Percentiles rank a stretch among this genome's conserved stretches.
These are phyloP conservation scores for Tinospora cordifolia DNA, from an alignment of 164 flowering plant genomes.

Conservation along the genomic window DNA sequence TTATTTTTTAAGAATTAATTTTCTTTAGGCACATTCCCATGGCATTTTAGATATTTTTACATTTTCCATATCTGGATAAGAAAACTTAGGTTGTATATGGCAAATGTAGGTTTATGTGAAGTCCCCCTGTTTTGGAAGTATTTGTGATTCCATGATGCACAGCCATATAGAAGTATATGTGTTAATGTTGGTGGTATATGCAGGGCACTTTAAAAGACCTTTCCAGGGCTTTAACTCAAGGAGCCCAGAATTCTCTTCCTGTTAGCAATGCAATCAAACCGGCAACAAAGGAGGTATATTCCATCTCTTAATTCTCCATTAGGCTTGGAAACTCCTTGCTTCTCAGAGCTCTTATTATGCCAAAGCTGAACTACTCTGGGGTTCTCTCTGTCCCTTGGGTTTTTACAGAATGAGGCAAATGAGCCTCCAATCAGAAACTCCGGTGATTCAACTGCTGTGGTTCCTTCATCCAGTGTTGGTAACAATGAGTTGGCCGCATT, in stretches of 20 bases:
- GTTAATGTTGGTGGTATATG: background rate
- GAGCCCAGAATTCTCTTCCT: slow-evolving; percentile 6
- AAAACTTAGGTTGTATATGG: too few relatives aligned
- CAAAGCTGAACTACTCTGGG: background rate
- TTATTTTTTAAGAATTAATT: too few relatives aligned
- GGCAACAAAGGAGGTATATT: slow-evolving; percentile 4
- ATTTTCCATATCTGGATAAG: too few relatives aligned
- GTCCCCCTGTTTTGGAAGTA: background rate
- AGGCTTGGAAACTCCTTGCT: background rate
- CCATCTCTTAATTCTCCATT: background rate
- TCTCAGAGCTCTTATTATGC: background rate
- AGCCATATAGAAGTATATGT: background rate
- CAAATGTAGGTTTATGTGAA: too few relatives aligned
- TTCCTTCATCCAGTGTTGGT: slow-evolving; percentile 8
- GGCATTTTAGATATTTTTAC: too few relatives aligned
- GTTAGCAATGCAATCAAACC: background rate
- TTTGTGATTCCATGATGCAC: background rate
- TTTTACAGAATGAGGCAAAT: background rate
- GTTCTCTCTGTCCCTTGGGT: background rate
- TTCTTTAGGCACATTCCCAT: too few relatives aligned
- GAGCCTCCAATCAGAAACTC: slow-evolving; percentile 2
- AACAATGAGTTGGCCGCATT: slow-evolving; percentile 5
- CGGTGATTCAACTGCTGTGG: background rate
- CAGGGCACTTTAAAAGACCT: slow-evolving; percentile 17
- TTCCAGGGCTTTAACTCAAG: slow-evolving; percentile 6